Evolutionary conservation across 2,329 filamentous ascomycete genomes (phyloP).

Genomic region (Pseudogymnoascus sp.): DNA sequence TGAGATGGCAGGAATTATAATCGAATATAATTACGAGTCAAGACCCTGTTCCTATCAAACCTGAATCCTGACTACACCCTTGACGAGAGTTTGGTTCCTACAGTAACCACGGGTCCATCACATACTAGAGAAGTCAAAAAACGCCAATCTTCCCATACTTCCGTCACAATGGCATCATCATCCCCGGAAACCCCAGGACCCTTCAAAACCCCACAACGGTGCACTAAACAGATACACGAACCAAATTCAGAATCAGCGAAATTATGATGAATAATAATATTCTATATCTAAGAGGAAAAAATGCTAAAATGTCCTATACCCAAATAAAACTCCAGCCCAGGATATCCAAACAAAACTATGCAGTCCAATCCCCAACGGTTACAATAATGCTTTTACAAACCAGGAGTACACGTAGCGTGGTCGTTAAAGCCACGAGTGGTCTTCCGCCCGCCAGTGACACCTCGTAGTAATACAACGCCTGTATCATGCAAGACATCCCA

Average conservation of each 20-base stretch:
- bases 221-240: not conserved
- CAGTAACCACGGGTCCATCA: not conserved
- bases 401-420: not conserved
- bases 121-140: not conserved
- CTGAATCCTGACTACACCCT: not conserved
- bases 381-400: not conserved
- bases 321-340: constrained; percentile 4
- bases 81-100: not conserved
- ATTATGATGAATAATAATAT: constrained; percentile 1
- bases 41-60: not conserved
- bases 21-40: too few relatives aligned
- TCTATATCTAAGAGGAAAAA: not conserved
- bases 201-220: not conserved
- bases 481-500: not conserved
- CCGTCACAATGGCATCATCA: constrained; percentile 3
- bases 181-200: not conserved
- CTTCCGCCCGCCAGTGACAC: too few relatives aligned
- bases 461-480: not conserved
- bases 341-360: constrained; percentile 7
- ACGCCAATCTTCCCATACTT: not conserved
- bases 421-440: not conserved
- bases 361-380: not conserved
- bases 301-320: not conserved
- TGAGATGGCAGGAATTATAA: too few relatives aligned
- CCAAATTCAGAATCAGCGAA: not conserved